These are phyloP conservation scores for Candida sonorensis DNA, from an alignment of 805 yeast species.

Conservation along the genomic window DNA sequence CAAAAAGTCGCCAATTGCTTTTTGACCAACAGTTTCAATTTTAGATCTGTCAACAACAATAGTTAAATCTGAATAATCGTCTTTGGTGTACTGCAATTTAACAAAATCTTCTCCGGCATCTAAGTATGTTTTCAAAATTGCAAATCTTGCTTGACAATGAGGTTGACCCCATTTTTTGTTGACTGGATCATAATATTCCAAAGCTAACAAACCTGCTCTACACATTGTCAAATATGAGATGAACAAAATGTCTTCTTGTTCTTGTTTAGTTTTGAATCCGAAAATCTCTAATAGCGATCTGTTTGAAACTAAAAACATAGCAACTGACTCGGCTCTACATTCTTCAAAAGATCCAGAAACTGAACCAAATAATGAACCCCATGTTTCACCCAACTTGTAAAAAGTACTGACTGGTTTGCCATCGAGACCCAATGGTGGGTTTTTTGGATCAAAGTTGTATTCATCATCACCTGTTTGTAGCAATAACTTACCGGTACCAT, in stretches of 20 bases:
- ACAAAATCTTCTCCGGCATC: slow-evolving; percentile 58
- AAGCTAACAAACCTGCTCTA: slow-evolving; percentile 75
- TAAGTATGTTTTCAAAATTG: slow-evolving; percentile 70
- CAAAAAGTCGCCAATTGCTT: slow-evolving; percentile 66
- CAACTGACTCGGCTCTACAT: slow-evolving; percentile 89
- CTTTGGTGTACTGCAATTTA: slow-evolving; percentile 41
- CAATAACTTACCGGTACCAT: slow-evolving; percentile 82
- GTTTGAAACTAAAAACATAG: slow-evolving; percentile 71
- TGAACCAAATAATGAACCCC: slow-evolving; percentile 83
- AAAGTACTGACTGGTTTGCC: slow-evolving; percentile 58
- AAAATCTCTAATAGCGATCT: slow-evolving; percentile 63
- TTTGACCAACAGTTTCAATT: slow-evolving; percentile 64
- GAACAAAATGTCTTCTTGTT: slow-evolving; percentile 57
- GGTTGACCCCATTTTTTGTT: slow-evolving; percentile 89
- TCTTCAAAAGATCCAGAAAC: slow-evolving; percentile 87
- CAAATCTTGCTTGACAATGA: slow-evolving; percentile 89
- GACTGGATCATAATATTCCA: slow-evolving; percentile 83
- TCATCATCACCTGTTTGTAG: slow-evolving; percentile 49
- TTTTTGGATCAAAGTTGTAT: slow-evolving; percentile 63
- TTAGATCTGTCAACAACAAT: slow-evolving; percentile 54
- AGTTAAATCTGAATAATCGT: slow-evolving; percentile 50
- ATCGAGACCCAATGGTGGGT: slow-evolving; percentile 57
- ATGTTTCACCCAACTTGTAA: slow-evolving; percentile 78
- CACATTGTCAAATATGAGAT: slow-evolving; percentile 78
- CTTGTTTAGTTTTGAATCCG: slow-evolving; percentile 51